Percentiles rank a stretch among this genome's conserved stretches.
Evolutionary conservation across 805 yeast genomes (phyloP).

Genomic region (Kuraishia floccosa): DNA sequence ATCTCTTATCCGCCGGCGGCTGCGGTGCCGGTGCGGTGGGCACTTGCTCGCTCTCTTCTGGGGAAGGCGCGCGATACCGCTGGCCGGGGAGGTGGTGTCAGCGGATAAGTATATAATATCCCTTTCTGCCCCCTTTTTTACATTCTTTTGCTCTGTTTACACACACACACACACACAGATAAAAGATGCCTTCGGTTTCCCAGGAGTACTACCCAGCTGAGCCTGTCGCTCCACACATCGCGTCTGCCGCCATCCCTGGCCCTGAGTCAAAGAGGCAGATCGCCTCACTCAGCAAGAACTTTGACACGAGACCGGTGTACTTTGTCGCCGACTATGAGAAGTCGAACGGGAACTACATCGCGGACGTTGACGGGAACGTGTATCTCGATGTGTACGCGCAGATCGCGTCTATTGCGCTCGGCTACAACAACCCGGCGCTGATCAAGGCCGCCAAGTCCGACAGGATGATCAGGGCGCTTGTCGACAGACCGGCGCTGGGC

Average conservation of each 20-base stretch:
- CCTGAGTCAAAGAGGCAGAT: constrained; percentile 27
- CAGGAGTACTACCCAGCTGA: constrained; percentile 29
- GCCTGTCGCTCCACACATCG: constrained; percentile 33
- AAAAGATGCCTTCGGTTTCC: constrained; percentile 2
- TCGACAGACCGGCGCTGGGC: constrained; percentile 61
- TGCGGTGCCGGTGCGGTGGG: no score
- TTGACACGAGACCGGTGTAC: constrained; percentile 52
- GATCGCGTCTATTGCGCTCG: constrained; percentile 60
- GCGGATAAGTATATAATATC: neutral
- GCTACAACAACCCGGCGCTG: constrained; percentile 60
- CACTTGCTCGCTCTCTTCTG: no score
- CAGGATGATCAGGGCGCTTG: constrained; percentile 52
- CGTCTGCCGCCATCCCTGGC: constrained; percentile 33
- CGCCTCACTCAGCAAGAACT: constrained; percentile 30
- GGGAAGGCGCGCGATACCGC: no score
- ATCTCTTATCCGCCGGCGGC: no score
- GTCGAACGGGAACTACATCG: constrained; percentile 54
- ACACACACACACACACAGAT: neutral
- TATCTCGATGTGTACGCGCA: constrained; percentile 61
- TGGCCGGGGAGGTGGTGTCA: no score
- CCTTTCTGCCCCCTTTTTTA: neutral
- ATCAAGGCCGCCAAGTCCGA: constrained; percentile 45
- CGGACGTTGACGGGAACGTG: constrained; percentile 54
- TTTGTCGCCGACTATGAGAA: constrained; percentile 55
- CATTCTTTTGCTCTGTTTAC: no score